A percentile compares a stretch with the other conserved stretches of the same genome.
phyloP scores from a whole-genome alignment of 306 rosid genomes.

The Alnus glutinosa region DNA sequence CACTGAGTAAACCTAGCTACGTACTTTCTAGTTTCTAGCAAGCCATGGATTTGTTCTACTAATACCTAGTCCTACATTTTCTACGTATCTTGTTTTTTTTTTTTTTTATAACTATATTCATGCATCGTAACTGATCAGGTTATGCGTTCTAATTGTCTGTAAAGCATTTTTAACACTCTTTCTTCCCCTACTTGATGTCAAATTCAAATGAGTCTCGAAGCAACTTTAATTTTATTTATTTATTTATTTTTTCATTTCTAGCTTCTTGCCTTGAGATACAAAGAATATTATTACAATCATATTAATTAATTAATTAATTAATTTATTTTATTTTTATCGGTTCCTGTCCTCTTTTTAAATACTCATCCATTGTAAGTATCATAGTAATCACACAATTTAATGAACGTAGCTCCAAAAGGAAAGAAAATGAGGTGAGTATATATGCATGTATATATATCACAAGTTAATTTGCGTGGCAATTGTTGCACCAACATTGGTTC shows the following conservation, averaged over 20 bases:
- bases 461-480: background rate
- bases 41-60: too few relatives aligned
- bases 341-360: background rate
- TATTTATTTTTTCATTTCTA: too few relatives aligned
- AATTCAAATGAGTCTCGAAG: background rate
- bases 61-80: too few relatives aligned
- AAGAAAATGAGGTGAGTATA: background rate
- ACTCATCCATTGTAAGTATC: background rate
- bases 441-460: background rate
- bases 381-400: background rate
- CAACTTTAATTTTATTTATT: background rate
- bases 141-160: background rate
- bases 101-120: too few relatives aligned
- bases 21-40: too few relatives aligned
- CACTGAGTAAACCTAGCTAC: too few relatives aligned
- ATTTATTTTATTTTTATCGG: background rate
- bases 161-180: background rate
- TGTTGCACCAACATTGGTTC: background rate
- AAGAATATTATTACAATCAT: background rate
- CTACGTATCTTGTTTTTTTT: too few relatives aligned
- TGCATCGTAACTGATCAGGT: background rate
- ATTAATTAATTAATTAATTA: background rate
- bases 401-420: background rate
- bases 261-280: background rate
- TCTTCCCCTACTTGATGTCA: background rate